Evolutionary conservation across 495 filamentous ascomycete genomes (phyloP), one percentile per base, ranked within the genome.

Genomic region (Penicillium cinerascens): DNA sequence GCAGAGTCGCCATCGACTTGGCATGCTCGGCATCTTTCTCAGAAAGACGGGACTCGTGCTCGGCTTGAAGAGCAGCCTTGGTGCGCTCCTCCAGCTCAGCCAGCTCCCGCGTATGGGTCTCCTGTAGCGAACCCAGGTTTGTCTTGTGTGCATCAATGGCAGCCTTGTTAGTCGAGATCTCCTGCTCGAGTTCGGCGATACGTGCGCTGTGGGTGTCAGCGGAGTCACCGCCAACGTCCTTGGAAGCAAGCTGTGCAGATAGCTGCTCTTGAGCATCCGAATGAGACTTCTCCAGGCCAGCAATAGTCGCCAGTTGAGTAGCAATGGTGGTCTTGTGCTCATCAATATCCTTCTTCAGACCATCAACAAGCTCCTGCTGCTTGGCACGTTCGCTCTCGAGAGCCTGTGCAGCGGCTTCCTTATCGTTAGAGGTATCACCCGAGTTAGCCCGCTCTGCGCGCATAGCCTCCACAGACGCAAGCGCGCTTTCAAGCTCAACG

Each of bases 311-410:
- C 27, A 82, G 66, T 57, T 87, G 86, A 51, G 68, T 70, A 38
- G 80, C 78, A 58, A 91, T 82, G 22, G 85, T 82, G 15, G 78
- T 66, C 71, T 87, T 91, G 68, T 95, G 88, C 52, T 87, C 82
- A 25, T 89, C 84, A 50, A 97, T 86, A 58, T 92, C 83, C 49
- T 72, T 76, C 54, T 87, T 87, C 38, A 99, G 70, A 26, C 75
- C 72, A 26, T 79, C 74, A 26, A 95, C 78, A 35, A 85, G 64
- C 33, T 86, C 79, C 49, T 86, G 74, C 54, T 96, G 87, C 59
- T 78, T 78, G 11, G 48, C 61, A 23, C 74, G 73, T 59, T 84
- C 82, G 43, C 65, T 60, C 43, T 82, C 77, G 18, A 79, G 74
- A 55, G 74, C 69, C 22, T 65, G 77, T 54, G 61, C 72, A 53